Evolutionary conservation across 2,329 filamentous ascomycete genomes (phyloP).

Genomic region (Nemania bipapillata): DNA sequence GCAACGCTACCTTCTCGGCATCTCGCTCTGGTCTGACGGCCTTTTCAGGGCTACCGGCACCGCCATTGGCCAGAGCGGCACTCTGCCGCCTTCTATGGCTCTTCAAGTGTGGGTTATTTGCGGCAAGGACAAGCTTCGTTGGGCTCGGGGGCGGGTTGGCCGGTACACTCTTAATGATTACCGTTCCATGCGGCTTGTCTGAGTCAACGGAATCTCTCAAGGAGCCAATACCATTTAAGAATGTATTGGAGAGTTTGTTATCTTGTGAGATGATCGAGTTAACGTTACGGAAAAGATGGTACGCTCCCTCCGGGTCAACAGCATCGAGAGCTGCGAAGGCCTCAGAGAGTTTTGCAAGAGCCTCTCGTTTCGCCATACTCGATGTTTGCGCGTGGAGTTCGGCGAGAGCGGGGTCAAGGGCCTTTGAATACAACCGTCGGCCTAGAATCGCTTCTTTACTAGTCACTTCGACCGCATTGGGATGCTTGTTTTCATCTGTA

Average conservation of each 20-base stretch:
- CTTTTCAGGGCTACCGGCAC: conserved; percentile 47
- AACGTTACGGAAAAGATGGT: conserved; percentile 82
- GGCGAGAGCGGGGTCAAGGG: conserved; percentile 82
- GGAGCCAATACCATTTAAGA: conserved; percentile 56
- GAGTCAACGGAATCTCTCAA: conserved; percentile 45
- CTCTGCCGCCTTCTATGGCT: conserved; percentile 76
- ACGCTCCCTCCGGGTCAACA: conserved; percentile 88
- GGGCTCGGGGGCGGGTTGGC: conserved; percentile 53
- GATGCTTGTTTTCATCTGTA: conserved; percentile 73
- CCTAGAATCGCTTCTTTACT: conserved; percentile 87
- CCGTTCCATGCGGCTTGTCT: conserved; percentile 64
- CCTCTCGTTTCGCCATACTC: conserved; percentile 76
- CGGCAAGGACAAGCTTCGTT: conserved; percentile 77
- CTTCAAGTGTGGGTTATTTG: conserved; percentile 86
- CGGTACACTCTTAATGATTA: conserved; percentile 65
- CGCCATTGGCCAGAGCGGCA: conserved; percentile 49
- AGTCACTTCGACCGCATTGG: conserved; percentile 65
- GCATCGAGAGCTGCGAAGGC: conserved; percentile 87
- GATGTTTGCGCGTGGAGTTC: conserved; percentile 86
- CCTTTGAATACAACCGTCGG: conserved; percentile 81
- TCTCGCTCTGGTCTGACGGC: conserved; percentile 54
- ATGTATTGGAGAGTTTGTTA: conserved; percentile 68
- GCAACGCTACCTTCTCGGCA: conserved; percentile 59
- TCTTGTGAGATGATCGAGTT: conserved; percentile 78
- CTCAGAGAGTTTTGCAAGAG: conserved; percentile 82